Evolutionary conservation across 2,329 filamentous ascomycete genomes (phyloP), one percentile per base, ranked within the genome.

Genomic region (Dothistroma septosporum): DNA sequence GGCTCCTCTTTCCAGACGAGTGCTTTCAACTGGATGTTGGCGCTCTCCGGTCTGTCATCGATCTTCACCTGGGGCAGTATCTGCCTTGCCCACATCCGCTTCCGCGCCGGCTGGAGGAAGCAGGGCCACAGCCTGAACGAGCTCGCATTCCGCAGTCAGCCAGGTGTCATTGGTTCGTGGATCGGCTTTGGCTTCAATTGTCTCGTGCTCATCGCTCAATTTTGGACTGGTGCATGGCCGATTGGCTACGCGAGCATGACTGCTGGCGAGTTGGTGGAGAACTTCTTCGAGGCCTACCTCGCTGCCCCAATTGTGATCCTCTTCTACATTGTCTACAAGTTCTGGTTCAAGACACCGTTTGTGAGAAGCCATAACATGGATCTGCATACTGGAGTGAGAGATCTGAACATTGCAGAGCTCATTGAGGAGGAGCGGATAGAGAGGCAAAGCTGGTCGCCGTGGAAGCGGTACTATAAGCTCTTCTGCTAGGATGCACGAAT

Each of bases 51-150:
- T 53, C 81, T 92, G 24, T 88, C 87, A 10, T 87, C 84, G 50
- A 83, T 91, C 72, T 90, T 92, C 78, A 92, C 88, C 5, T 92
- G 90, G 90, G 85, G 82, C 58, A 89, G 89, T 66, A 93, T 96
- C 74, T 96, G 91, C 75, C 78, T 95, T n/a, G 85, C 88, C 24
- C 92, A 97, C 76, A 95, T 97, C 72, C 91, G 92, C 59, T 97
- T 97, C 83, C 90, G 92, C 33, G 58, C 61, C 28, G 90, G 87
- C n/a, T 96, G 91, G 91, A 81, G 79, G 49, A 71, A 67, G 12
- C 84, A 87, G 63, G 89, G 89, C 49, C 88, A 87, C 67, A 80
- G 77, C 1, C 72, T 87, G 4, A 84, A 87, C n/a, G 85, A 87
- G 69, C 81, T 90, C 4, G 84, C 87, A 0, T 90, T 87, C 77